phyloP scores from a whole-genome alignment of 2,329 filamentous ascomycete species.

The Thermoascus crustaceus region DNA sequence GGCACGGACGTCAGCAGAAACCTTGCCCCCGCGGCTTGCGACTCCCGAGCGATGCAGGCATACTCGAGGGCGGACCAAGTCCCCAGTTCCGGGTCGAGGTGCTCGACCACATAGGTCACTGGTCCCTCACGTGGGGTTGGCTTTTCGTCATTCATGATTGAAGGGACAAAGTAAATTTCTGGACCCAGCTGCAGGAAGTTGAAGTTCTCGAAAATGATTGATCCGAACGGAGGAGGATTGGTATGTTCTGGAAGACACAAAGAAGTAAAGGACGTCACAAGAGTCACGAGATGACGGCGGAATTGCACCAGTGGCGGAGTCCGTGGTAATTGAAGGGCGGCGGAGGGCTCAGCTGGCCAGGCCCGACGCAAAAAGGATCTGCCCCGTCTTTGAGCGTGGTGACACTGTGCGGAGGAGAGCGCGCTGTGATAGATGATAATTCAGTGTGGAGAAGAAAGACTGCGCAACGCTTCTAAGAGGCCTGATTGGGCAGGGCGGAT shows the following conservation, averaged over 20 bases:
- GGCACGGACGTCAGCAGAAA: conserved; percentile 83
- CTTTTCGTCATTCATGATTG: conserved; percentile 20
- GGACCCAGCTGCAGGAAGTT: too few relatives aligned
- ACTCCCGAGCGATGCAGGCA: conserved; percentile 75
- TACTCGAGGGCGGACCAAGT: conserved; percentile 95
- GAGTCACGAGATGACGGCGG: neutral
- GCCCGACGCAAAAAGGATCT: too few relatives aligned
- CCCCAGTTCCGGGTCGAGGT: conserved; percentile 89
- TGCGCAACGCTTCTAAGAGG: too few relatives aligned
- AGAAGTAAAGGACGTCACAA: conserved; percentile 1
- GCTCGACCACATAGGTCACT: conserved; percentile 89
- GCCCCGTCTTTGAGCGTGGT: too few relatives aligned
- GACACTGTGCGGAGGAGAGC: too few relatives aligned
- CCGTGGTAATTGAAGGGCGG: neutral
- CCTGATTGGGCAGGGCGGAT: too few relatives aligned
- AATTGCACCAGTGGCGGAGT: neutral
- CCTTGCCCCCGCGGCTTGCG: conserved; percentile 53
- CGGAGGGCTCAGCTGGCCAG: neutral
- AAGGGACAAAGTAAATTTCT: neutral
- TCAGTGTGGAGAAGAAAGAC: too few relatives aligned
- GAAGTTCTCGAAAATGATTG: too few relatives aligned
- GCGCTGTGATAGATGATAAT: too few relatives aligned
- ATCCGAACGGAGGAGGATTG: neutral
- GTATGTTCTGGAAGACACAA: neutral
- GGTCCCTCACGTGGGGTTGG: conserved; percentile 15